Conservation (phyloP, 352 stramenopile species). For the Phytophthora quininea region DNA sequence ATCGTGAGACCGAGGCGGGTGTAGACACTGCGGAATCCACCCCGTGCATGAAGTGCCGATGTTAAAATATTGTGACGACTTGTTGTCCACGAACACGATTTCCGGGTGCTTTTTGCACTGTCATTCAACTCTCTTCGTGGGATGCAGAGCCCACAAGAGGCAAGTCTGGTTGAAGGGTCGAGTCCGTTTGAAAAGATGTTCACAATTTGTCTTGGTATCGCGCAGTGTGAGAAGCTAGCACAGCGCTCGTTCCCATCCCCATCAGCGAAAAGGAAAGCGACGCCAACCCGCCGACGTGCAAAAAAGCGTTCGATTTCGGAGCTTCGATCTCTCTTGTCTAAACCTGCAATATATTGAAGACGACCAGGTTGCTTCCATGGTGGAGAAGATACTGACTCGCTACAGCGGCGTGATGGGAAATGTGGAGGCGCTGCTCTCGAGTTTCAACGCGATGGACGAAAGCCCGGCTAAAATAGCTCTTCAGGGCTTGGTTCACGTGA, state of each 20-base stretch:
- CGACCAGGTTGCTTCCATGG: conserved; percentile 40
- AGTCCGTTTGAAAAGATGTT: conserved; percentile 35
- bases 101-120: conserved; percentile 48
- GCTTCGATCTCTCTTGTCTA: conserved; percentile 70
- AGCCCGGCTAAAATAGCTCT: conserved; percentile 16
- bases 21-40: not conserved
- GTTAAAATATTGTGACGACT: conserved; percentile 35
- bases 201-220: conserved; percentile 41
- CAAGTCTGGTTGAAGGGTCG: conserved; percentile 3
- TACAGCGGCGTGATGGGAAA: conserved; percentile 55
- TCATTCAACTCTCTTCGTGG: conserved; percentile 43
- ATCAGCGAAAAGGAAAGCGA: conserved; percentile 13
- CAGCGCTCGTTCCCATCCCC: conserved; percentile 32
- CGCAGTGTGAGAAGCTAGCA: conserved; percentile 45
- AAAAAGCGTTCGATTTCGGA: conserved; percentile 66
- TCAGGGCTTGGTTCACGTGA: conserved; percentile 25
- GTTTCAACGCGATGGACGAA: conserved; percentile 2
- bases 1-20: not conserved
- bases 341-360: conserved; percentile 64
- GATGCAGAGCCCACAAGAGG: conserved; percentile 6
- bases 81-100: conserved; percentile 47
- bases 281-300: conserved; percentile 25
- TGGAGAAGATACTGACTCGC: conserved; percentile 48
- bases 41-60: conserved; percentile 23
- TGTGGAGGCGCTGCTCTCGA: conserved; percentile 25